Evolutionary conservation across 2,329 filamentous ascomycete genomes (phyloP).

Genomic region (Bertia moriformis): DNA sequence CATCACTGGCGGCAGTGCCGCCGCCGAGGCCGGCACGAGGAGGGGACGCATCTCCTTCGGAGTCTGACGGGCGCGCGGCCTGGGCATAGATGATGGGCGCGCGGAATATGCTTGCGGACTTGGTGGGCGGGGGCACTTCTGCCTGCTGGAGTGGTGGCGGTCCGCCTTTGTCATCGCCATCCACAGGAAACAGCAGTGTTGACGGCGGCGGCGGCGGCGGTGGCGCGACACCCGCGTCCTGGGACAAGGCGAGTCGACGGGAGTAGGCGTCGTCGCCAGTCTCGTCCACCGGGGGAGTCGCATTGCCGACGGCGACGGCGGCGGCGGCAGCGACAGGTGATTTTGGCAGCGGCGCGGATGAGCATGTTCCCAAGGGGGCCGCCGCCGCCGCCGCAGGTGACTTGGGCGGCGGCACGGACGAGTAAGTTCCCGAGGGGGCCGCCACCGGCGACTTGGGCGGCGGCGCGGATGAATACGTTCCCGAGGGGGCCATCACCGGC

Average conservation of each 20-base stretch:
- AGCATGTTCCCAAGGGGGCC: constrained; percentile 40
- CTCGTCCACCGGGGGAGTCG: constrained; percentile 35
- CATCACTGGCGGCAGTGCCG: constrained; percentile 17
- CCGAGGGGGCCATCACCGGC: too few relatives aligned
- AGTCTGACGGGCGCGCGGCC: constrained; percentile 30
- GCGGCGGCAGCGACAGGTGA: too few relatives aligned
- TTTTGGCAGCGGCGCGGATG: constrained; percentile 41
- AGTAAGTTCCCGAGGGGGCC: too few relatives aligned
- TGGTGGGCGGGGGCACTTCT: constrained; percentile 12
- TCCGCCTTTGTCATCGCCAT: too few relatives aligned
- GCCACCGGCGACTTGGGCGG: too few relatives aligned
- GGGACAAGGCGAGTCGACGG: constrained; percentile 43
- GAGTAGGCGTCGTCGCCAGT: constrained; percentile 59
- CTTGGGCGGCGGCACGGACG: too few relatives aligned
- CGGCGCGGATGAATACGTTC: too few relatives aligned
- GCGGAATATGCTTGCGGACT: constrained; percentile 54
- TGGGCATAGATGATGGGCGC: constrained; percentile 62
- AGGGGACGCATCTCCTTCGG: constrained; percentile 33
- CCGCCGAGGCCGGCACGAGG: constrained; percentile 35
- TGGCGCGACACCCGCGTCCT: constrained; percentile 16
- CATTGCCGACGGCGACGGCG: too few relatives aligned
- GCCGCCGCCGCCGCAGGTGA: constrained; percentile 31
- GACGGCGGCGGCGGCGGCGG: constrained; percentile 15
- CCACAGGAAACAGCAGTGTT: too few relatives aligned
- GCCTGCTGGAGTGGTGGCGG: too few relatives aligned